Evolutionary conservation across 208 protist genomes (phyloP).

Genomic region (Trypanosoma theileri): DNA sequence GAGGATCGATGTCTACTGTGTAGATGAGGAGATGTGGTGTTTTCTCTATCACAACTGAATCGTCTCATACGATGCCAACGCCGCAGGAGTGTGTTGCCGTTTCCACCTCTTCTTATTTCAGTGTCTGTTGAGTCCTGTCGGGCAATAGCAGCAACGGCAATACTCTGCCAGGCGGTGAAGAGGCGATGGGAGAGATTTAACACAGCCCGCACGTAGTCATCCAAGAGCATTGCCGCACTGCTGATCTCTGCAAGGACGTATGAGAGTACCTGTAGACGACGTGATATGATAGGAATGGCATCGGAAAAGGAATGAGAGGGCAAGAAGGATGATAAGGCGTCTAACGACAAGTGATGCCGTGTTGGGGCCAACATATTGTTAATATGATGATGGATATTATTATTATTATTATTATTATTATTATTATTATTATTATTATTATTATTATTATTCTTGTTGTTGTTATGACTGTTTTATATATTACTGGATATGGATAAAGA

Average conservation of each 20-base stretch:
- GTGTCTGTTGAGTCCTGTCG: background rate
- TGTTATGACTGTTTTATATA: too few relatives aligned
- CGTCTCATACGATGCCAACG: too few relatives aligned
- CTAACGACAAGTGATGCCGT: background rate
- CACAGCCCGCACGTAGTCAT: constrained; percentile 59
- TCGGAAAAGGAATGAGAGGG: constrained; percentile 1
- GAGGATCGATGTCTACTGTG: too few relatives aligned
- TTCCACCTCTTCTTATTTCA: background rate
- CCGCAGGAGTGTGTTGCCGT: too few relatives aligned
- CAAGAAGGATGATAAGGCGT: background rate
- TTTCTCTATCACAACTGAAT: too few relatives aligned
- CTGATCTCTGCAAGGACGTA: constrained; percentile 72
- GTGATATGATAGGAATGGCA: constrained; percentile 29
- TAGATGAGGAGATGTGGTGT: too few relatives aligned
- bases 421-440: background rate
- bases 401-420: background rate
- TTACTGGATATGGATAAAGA: too few relatives aligned
- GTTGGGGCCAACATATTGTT: constrained; percentile 9
- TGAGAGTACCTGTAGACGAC: constrained; percentile 56
- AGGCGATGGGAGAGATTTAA: constrained; percentile 54
- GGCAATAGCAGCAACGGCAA: constrained; percentile 39
- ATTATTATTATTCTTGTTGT: too few relatives aligned
- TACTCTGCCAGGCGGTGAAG: constrained; percentile 59
- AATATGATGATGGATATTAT: background rate
- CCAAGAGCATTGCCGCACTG: constrained; percentile 59